A percentile compares a stretch with the other conserved stretches of the same genome.
Evolutionary conservation across 441 rosid genomes (phyloP).

Genomic region (Brassica hybrid): DNA sequence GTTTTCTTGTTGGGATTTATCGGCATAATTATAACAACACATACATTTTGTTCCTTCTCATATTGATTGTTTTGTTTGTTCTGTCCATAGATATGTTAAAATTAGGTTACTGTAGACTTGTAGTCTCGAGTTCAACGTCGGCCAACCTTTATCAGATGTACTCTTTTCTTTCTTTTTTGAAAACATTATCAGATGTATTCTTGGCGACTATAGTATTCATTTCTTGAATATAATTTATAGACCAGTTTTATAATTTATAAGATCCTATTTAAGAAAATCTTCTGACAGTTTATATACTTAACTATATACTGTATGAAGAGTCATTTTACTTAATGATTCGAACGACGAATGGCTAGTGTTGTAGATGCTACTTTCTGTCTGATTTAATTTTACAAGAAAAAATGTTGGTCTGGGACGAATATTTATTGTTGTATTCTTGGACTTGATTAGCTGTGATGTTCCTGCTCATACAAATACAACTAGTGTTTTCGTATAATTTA

Average conservation of each 20-base stretch:
- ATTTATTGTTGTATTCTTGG: slow-evolving; percentile 6
- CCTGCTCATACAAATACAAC: neutral
- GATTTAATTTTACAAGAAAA: neutral
- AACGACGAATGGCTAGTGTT: slow-evolving; percentile 39
- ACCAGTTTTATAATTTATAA: neutral
- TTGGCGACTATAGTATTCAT: slow-evolving; percentile 22
- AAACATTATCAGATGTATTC: neutral
- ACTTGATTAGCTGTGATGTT: slow-evolving; percentile 41
- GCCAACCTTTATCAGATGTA: slow-evolving; percentile 2
- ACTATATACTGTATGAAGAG: slow-evolving; percentile 14
- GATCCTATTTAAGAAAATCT: slow-evolving; percentile 4
- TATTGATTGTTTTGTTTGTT: neutral
- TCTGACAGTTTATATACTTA: neutral
- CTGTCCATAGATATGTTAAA: neutral
- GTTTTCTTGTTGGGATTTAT: slow-evolving; percentile 40
- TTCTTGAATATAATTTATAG: neutral
- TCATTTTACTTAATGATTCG: slow-evolving; percentile 27
- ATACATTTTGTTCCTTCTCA: too few species aligned
- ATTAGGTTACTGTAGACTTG: neutral
- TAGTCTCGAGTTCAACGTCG: slow-evolving; percentile 18
- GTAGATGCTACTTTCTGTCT: slow-evolving; percentile 41
- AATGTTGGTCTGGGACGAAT: neutral
- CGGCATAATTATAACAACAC: too few species aligned
- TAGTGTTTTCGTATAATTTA: neutral
- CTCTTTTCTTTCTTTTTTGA: neutral